These are phyloP conservation scores for Pseudocercospora eumusae DNA, from an alignment of 2,329 filamentous ascomycete genomes.

Conservation along the genomic window DNA sequence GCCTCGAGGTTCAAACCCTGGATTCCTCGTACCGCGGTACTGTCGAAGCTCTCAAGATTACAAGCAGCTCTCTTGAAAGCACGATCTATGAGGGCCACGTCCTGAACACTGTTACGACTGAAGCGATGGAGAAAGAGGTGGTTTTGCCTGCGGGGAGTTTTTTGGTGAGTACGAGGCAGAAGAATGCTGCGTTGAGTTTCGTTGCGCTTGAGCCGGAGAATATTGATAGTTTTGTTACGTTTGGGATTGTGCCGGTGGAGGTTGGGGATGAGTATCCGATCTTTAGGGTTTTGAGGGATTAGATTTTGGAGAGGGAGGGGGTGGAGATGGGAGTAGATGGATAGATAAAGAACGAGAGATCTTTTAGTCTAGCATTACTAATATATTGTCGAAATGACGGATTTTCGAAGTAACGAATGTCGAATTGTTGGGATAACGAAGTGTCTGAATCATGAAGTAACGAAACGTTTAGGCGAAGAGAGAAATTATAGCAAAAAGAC, in stretches of 20 bases:
- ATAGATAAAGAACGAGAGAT: too few relatives aligned
- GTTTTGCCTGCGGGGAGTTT: background rate
- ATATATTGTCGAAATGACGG: too few relatives aligned
- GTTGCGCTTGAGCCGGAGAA: background rate
- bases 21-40: background rate
- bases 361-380: too few relatives aligned
- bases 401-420: too few relatives aligned
- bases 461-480: too few relatives aligned
- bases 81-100: background rate
- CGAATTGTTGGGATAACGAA: too few relatives aligned
- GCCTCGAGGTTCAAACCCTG: background rate
- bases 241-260: background rate
- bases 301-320: background rate
- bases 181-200: background rate
- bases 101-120: background rate
- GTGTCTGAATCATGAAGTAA: too few relatives aligned
- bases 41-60: background rate
- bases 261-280: background rate
- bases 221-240: background rate
- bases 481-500: too few relatives aligned
- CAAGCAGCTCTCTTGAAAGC: background rate
- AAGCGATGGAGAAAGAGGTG: background rate
- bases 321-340: background rate
- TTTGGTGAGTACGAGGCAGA: background rate
- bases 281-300: background rate